A percentile compares a stretch with the other conserved stretches of the same genome.
These are phyloP conservation scores for Paraphaeosphaeria minitans DNA, from an alignment of 2,329 filamentous ascomycete genomes.

Conservation along the genomic window DNA sequence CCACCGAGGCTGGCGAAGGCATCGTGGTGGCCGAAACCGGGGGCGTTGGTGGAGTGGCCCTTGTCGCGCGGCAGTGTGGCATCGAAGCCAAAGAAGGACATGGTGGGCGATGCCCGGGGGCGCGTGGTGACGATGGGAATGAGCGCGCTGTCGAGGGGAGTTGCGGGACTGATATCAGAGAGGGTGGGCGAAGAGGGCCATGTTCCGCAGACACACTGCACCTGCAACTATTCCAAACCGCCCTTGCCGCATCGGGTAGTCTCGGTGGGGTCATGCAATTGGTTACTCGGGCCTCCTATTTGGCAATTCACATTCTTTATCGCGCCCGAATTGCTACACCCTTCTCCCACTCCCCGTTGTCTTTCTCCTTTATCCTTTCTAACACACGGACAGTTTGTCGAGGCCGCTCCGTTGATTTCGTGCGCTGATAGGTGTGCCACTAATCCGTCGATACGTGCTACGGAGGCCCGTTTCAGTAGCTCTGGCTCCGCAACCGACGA, in stretches of 20 bases:
- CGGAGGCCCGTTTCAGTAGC: slow-evolving; percentile 5
- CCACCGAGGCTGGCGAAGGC: slow-evolving; percentile 83
- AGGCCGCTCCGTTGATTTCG: not conserved
- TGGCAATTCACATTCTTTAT: slow-evolving; percentile 1
- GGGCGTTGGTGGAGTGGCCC: slow-evolving; percentile 69
- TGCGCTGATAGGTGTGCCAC: slow-evolving; percentile 2
- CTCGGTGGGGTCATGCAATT: slow-evolving; percentile 5
- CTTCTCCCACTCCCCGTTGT: slow-evolving; percentile 19
- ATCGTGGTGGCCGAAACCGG: slow-evolving; percentile 86
- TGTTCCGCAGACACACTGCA: slow-evolving; percentile 12
- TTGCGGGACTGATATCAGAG: slow-evolving; percentile 1
- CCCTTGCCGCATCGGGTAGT: slow-evolving; percentile 5
- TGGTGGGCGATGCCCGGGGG: slow-evolving; percentile 46
- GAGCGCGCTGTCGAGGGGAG: not conserved
- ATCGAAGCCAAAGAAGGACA: slow-evolving; percentile 95
- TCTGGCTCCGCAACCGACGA: slow-evolving; percentile 13
- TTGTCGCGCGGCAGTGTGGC: slow-evolving; percentile 66
- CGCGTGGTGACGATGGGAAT: not conserved
- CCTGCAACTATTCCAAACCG: slow-evolving; percentile 3
- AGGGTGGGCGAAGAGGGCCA: not conserved
- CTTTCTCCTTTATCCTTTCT: slow-evolving; percentile 6
- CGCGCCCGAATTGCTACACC: not conserved
- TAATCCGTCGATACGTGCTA: slow-evolving; percentile 7
- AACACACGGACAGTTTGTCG: not conserved
- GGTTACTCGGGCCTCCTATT: slow-evolving; percentile 6